These are phyloP conservation scores for Globomyces pollinis-pini DNA, from an alignment of 192 early-diverging fungal species.

Conservation along the genomic window DNA sequence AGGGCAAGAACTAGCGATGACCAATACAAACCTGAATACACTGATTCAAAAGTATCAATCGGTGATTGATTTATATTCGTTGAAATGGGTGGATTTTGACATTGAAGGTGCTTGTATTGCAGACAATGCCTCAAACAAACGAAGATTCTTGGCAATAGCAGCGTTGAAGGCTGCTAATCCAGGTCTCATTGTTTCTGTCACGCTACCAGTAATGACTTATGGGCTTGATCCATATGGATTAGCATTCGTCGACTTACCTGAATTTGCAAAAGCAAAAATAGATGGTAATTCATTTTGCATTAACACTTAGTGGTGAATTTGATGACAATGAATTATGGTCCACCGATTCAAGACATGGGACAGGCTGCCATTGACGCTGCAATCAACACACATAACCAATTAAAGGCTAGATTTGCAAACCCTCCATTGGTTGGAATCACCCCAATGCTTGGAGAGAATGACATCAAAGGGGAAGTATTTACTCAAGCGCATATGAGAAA, in stretches of 20 bases:
- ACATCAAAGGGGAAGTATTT: conserved; percentile 31
- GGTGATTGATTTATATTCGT: conserved; percentile 30
- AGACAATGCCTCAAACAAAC: conserved; percentile 22
- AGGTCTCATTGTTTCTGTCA: conserved; percentile 26
- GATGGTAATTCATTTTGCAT: conserved; percentile 32
- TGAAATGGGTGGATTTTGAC: conserved; percentile 35
- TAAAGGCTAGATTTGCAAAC: conserved; percentile 6
- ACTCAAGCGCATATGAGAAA: conserved; percentile 18
- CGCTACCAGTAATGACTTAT: conserved; percentile 23
- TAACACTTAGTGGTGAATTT: conserved; percentile 39
- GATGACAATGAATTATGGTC: conserved; percentile 34
- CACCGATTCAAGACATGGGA: conserved; percentile 30
- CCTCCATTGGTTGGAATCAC: conserved; percentile 25
- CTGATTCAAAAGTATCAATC: conserved; percentile 14
- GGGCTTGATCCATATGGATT: conserved; percentile 22
- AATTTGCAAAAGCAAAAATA: conserved; percentile 24
- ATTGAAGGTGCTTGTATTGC: conserved; percentile 29
- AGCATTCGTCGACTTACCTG: conserved; percentile 3
- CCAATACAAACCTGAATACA: not conserved
- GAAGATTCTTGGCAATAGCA: conserved; percentile 30
- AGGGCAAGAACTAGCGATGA: conserved; percentile 5
- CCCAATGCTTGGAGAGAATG: conserved; percentile 46
- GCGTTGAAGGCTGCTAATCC: conserved; percentile 17
- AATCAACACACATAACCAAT: conserved; percentile 17
- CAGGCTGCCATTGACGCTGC: conserved; percentile 23